Conservation (phyloP, 306 rosid genomes). For the Oemleria cerasiformis region DNA sequence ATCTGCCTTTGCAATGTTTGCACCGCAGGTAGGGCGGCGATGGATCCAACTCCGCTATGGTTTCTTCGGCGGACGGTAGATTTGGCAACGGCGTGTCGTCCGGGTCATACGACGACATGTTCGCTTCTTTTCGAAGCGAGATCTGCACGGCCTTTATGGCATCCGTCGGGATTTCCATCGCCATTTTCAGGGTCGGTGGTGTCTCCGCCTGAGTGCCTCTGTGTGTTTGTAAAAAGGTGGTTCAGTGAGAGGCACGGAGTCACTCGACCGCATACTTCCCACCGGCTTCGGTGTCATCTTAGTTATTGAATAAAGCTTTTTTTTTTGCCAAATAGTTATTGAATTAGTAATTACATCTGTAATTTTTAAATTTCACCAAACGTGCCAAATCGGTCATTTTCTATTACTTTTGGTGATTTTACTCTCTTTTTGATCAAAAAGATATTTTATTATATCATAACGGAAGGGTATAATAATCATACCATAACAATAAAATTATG, state of each 20-base stretch:
- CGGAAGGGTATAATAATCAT: no score
- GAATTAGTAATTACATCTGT: no score
- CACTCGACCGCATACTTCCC: background rate
- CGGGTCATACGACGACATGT: constrained; percentile 66
- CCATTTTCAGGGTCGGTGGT: constrained; percentile 41
- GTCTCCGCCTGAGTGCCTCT: background rate
- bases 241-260: background rate
- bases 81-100: constrained; percentile 46
- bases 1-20: constrained; percentile 66
- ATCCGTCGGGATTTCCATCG: constrained; percentile 65
- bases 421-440: no score
- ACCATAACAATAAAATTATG: no score
- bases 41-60: constrained; percentile 67
- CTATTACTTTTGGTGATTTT: no score
- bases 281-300: background rate
- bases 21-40: constrained; percentile 80
- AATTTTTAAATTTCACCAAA: no score
- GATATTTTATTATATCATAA: no score
- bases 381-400: no score
- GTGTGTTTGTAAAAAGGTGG: background rate
- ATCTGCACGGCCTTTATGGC: constrained; percentile 61
- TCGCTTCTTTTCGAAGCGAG: constrained; percentile 60
- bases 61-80: constrained; percentile 57
- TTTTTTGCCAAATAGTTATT: no score
- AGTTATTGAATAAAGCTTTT: no score